Conservation (phyloP, 768 basidiomycete genomes). For the Russula compacta region DNA sequence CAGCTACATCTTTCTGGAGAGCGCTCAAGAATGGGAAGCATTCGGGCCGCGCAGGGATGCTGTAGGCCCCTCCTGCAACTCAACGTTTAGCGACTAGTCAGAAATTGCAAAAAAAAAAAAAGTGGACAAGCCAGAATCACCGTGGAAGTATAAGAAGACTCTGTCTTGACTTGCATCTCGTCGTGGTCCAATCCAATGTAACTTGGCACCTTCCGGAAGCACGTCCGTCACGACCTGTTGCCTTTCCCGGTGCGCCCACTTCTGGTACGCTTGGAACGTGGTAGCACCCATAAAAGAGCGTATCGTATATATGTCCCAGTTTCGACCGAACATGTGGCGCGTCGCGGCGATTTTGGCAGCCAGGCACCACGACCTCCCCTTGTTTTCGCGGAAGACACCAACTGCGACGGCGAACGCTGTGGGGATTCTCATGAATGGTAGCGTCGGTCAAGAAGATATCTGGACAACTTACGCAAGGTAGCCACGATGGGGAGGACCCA, state of each 20-base stretch:
- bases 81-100: background rate
- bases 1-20: background rate
- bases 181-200: conserved; percentile 9
- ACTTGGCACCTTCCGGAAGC: background rate
- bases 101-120: background rate
- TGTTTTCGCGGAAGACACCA: conserved; percentile 6
- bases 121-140: background rate
- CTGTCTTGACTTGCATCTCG: background rate
- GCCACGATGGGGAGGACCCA: background rate
- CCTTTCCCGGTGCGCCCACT: background rate
- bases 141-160: conserved; percentile 5
- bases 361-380: conserved; percentile 1
- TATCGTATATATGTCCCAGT: background rate
- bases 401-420: conserved; percentile 1
- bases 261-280: background rate
- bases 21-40: background rate
- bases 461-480: background rate
- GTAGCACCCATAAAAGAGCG: background rate
- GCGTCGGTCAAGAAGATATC: background rate
- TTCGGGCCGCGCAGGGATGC: background rate
- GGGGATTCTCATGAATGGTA: background rate
- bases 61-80: background rate
- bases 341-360: background rate
- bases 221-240: background rate
- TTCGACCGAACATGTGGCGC: background rate